Evolutionary conservation across 2,329 filamentous ascomycete species (phyloP), one percentile per base, ranked within the genome.

Genomic region (Penicillium sp.): DNA sequence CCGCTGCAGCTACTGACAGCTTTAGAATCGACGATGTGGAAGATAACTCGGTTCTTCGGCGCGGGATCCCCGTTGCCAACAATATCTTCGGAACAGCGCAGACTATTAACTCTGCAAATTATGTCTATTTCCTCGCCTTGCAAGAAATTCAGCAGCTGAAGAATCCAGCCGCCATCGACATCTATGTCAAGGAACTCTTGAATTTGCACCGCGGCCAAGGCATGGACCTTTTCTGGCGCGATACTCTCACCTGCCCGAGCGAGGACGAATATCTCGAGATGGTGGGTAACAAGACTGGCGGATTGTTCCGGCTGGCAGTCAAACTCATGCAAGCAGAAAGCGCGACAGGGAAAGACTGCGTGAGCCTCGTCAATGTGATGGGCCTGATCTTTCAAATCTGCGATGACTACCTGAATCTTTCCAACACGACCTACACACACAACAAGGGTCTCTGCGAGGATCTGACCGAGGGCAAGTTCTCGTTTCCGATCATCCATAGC

Each of bases 381-480:
- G 67, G 68, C 0, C 51, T 69, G 15, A 63, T 69, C 23, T 70
- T 70, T 41, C 68, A 71, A 42, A 68, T 71, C 38, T 69, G 68
- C 44, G 68, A 72, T 69, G 92, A 98, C 73, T 95, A 95, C 69
- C 80, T 88, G 64, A 96, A 96, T 62, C 79, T 98, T 29, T 77
- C 75, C 18, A 63, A 57, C 37, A 70, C 68, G n/a, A 74, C 80
- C 56, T 95, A 95, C 71, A 81, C 80, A 25, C 73, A 83, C 48
- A 90, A 94, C 65, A 96, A 96, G 70, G 92, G 90, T 33, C 77
- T 95, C 52, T 94, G 86, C 64, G 90, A 96, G 69, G 92, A 96
- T 65, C 69, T 96, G 53, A 95, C 88, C 1, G 92, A 96, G 69
- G 90, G 90, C 47, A 96, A 96, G 73, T 95, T 95, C 70, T 90